Evolutionary conservation across 139 green algal genomes (phyloP), one percentile per base, ranked within the genome.

Genomic region (Chlorella ohadii): DNA sequence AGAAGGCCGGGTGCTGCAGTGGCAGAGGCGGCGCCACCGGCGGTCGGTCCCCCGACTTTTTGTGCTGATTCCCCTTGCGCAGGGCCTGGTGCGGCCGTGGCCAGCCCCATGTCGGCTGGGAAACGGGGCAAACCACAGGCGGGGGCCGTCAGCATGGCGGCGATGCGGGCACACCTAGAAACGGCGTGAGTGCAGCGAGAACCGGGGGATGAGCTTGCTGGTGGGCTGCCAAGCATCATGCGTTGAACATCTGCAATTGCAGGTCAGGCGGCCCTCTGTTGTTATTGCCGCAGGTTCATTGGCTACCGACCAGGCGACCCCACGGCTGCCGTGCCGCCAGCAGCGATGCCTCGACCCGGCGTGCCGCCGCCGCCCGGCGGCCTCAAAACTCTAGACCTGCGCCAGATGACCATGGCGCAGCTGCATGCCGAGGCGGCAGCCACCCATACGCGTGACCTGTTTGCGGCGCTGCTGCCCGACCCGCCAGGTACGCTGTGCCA

Each of bases 261-360:
- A n/a, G n/a, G n/a, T n/a, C n/a, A n/a, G n/a, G n/a, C 44, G 39
- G 33, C 64, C 63, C 20, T 25, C 28, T 27, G 27, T 61, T 66
- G 57, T 5, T 13, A 31, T 70, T 2, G 9, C 25, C 64, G 63
- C 84, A 88, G 84, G 4, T 72, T 83, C 63, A 70, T 88, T 31
- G 84, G 84, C 44, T 83, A 79, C 47, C 65, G 65, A 9, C 76
- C 76, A 20, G 72, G 78, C 25, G 84, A 88, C 44, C 84, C 84
- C 27, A 88, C 84, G 1, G 47, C 47, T 9, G 51, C 12, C 12
- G 19, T 31, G 7, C 84, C 76, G 5, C 76, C 76, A 6, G 65
- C 25, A n/a, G 25, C 27, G 0, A 78, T 88, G 65, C 84, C 84
- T 2, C 16, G 22, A 16, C 74, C 74, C 13, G 0, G 27, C 2